These are phyloP conservation scores for Aspergillus hortae DNA, from an alignment of 2,329 filamentous ascomycete species.

Conservation along the genomic window DNA sequence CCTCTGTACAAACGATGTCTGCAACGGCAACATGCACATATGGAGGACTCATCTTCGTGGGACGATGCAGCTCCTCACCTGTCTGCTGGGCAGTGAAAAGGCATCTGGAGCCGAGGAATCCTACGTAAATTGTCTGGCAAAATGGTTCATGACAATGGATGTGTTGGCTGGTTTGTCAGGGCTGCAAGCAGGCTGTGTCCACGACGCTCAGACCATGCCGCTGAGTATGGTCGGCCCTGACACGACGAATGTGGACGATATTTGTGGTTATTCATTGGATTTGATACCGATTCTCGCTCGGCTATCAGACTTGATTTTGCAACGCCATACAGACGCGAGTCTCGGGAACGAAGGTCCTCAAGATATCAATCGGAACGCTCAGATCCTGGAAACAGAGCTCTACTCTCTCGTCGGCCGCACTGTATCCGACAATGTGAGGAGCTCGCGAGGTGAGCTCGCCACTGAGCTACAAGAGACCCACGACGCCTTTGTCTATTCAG, in stretches of 20 bases:
- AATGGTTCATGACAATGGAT: slow-evolving; percentile 30
- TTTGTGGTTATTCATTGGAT: slow-evolving; percentile 28
- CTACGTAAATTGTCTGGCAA: slow-evolving; percentile 21
- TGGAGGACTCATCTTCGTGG: slow-evolving; percentile 26
- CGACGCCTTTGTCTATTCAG: slow-evolving; percentile 23
- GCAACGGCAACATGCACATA: slow-evolving; percentile 26
- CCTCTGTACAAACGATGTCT: slow-evolving; percentile 33
- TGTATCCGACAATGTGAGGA: slow-evolving; percentile 1
- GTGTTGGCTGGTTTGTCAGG: slow-evolving; percentile 25
- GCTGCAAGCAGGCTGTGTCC: slow-evolving; percentile 4
- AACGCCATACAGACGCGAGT: background rate
- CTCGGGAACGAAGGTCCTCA: background rate
- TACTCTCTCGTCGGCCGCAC: slow-evolving; percentile 7
- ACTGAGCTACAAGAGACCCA: slow-evolving; percentile 22
- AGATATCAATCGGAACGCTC: slow-evolving; percentile 3
- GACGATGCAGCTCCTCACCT: slow-evolving; percentile 20
- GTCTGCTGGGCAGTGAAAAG: slow-evolving; percentile 14
- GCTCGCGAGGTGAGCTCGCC: slow-evolving; percentile 8
- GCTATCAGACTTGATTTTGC: slow-evolving; percentile 16
- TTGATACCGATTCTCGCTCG: slow-evolving; percentile 23
- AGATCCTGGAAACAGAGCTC: slow-evolving; percentile 11
- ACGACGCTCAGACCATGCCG: slow-evolving; percentile 8
- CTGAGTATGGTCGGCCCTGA: slow-evolving; percentile 7
- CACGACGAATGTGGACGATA: slow-evolving; percentile 20
- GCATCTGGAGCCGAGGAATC: slow-evolving; percentile 8